Evolutionary conservation across 164 flowering plant genomes (phyloP), one percentile per base, ranked within the genome.

Genomic region (Aristolochia californica): DNA sequence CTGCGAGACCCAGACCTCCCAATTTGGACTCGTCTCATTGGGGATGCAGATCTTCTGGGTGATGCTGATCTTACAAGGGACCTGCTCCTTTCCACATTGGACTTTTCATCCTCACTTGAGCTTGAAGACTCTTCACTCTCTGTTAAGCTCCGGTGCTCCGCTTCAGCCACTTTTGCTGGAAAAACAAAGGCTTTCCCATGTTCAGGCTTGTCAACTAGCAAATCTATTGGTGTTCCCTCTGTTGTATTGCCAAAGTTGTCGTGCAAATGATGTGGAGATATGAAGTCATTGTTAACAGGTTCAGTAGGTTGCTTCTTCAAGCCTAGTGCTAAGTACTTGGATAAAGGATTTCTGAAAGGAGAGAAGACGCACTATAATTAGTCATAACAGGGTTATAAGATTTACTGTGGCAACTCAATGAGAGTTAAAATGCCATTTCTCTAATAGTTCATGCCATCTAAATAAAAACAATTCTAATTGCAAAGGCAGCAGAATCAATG

Each of bases 41-140:
- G 97, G 57, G 95, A 87, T 62, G 95, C 93, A 53, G 93, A 90
- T 62, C 95, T 71, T 77, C 88, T 83, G 28, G 91, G 87, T 43
- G 90, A 62, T 59, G 85, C 83, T 64, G 88, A 79, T 74, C 90
- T 76, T 66, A 68, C 38, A 34, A 80, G 68, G 45, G 82, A 55
- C 25, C 95, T 79, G 66, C 93, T 85, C 79, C 93, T 79, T 73
- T 90, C 97, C 11, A 57, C 74, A 53, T 71, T 62, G 60, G 72
- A 68, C 64, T 49, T 64, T 48, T 78, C 78, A 59, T 78, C 81
- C 38, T 73, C 84, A 72, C 83, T 72, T 43, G 87, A 75, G 63
- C 69, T 68, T 48, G 87, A 83, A 15, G 88, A 85, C 49, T n/a
- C n/a, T n/a, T 81, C 93, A 60, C 83, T 78, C 53, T 72, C 94